Percentiles rank a stretch among this genome's conserved stretches.
phyloP scores from a whole-genome alignment of 352 stramenopile genomes.

The Nothophytophthora sp. region DNA sequence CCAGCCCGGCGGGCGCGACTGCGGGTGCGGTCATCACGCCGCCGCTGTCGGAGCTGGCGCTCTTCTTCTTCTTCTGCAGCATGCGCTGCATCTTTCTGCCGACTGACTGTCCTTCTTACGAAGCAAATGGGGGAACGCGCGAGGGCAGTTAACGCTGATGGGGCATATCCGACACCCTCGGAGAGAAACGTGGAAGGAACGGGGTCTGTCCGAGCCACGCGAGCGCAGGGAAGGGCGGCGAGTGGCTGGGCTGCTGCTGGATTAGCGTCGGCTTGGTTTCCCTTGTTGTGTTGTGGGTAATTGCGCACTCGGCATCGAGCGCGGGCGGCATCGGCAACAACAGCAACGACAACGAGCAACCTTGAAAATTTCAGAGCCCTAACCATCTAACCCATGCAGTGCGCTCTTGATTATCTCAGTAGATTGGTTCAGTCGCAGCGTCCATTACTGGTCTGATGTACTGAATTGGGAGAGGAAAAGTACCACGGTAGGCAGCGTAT shows the following conservation, averaged over 20 bases:
- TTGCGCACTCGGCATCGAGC: background rate
- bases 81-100: constrained; percentile 25
- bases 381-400: no score
- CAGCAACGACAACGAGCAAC: constrained; percentile 29
- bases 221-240: no score
- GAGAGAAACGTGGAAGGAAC: no score
- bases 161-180: constrained; percentile 35
- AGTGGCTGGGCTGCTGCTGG: background rate
- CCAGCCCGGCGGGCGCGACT: no score
- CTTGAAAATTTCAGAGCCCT: constrained; percentile 78
- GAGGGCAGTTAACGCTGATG: constrained; percentile 7
- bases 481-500: no score
- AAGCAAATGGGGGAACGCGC: background rate
- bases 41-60: no score
- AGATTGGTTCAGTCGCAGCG: no score
- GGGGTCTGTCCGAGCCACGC: no score
- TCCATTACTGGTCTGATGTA: no score
- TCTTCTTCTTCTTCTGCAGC: constrained; percentile 27
- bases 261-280: background rate
- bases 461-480: no score
- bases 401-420: no score
- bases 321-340: constrained; percentile 15
- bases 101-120: background rate
- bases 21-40: constrained; percentile 3
- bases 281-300: background rate